A percentile compares a stretch with the other conserved stretches of the same genome.
These are phyloP conservation scores for Diaporthe sp. DNA, from an alignment of 2,329 filamentous ascomycete species.

Conservation along the genomic window DNA sequence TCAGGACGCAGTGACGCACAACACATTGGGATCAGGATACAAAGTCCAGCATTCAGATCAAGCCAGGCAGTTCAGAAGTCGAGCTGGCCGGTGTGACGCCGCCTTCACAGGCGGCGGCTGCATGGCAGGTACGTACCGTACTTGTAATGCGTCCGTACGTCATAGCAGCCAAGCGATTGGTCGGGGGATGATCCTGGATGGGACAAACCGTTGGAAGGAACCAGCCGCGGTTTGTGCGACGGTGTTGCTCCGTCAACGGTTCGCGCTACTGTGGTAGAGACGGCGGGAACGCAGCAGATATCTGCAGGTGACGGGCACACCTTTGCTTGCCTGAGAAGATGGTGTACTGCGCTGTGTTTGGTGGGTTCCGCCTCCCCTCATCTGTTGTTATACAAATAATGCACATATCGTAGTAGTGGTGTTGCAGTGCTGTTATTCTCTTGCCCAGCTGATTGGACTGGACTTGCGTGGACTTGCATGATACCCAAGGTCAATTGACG, in stretches of 20 bases:
- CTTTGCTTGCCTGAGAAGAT: not conserved
- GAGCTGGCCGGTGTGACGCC: not conserved
- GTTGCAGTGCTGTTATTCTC: not conserved
- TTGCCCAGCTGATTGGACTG: conserved; percentile 1
- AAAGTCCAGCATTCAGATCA: not conserved
- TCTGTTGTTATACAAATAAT: no score
- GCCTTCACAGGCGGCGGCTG: not conserved
- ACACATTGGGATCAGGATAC: not conserved
- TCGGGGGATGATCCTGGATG: conserved; percentile 17
- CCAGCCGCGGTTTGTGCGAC: not conserved
- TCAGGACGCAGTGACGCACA: not conserved
- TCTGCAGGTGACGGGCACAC: not conserved
- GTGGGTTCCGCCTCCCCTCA: no score
- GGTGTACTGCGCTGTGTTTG: not conserved
- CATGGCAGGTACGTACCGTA: not conserved
- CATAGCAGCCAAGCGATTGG: conserved; percentile 9
- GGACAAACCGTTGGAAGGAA: not conserved
- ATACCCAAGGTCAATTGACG: conserved; percentile 1
- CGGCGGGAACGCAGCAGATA: not conserved
- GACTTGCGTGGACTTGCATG: not conserved
- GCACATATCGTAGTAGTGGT: not conserved
- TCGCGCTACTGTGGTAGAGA: not conserved
- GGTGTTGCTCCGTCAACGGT: conserved; percentile 25
- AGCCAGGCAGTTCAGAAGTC: not conserved
- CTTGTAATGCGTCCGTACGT: not conserved